Evolutionary conservation across 2,329 filamentous ascomycete species (phyloP).

Genomic region (Sporothrix brunneoviolacea): DNA sequence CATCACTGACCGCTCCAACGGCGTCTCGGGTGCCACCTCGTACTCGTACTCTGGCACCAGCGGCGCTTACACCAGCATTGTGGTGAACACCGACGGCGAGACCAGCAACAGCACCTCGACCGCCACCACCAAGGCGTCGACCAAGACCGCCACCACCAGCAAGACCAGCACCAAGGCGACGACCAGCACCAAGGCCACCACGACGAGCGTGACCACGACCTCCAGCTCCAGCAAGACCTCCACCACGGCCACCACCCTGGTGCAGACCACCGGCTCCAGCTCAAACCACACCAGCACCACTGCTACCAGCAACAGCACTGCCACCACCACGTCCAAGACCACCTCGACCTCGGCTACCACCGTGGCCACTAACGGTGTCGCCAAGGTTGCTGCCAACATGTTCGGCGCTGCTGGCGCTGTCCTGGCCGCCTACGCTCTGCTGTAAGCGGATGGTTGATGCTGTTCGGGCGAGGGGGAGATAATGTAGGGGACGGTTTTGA

Average conservation of each 20-base stretch:
- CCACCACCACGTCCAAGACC: neutral
- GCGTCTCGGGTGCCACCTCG: conserved; percentile 40
- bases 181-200: conserved; percentile 22
- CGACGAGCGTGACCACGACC: conserved; percentile 24
- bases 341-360: conserved; percentile 19
- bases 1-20: conserved; percentile 49
- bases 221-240: neutral
- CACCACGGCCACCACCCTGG: conserved; percentile 7
- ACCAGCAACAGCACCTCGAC: conserved; percentile 18
- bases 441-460: conserved; percentile 18
- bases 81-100: conserved; percentile 34
- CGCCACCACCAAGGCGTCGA: conserved; percentile 21
- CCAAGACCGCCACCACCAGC: conserved; percentile 23
- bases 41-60: conserved; percentile 46
- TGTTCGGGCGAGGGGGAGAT: neutral
- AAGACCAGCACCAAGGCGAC: conserved; percentile 7
- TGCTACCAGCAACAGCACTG: neutral
- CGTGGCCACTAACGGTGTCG: conserved; percentile 25
- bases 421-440: conserved; percentile 21
- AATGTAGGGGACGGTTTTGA: no score
- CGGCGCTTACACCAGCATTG: conserved; percentile 46
- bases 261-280: neutral
- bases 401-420: conserved; percentile 21
- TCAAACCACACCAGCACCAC: neutral
- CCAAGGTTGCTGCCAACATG: conserved; percentile 19